These are phyloP conservation scores for Amylostereum areolatum DNA, from an alignment of 1,284 basidiomycete genomes.

Conservation along the genomic window DNA sequence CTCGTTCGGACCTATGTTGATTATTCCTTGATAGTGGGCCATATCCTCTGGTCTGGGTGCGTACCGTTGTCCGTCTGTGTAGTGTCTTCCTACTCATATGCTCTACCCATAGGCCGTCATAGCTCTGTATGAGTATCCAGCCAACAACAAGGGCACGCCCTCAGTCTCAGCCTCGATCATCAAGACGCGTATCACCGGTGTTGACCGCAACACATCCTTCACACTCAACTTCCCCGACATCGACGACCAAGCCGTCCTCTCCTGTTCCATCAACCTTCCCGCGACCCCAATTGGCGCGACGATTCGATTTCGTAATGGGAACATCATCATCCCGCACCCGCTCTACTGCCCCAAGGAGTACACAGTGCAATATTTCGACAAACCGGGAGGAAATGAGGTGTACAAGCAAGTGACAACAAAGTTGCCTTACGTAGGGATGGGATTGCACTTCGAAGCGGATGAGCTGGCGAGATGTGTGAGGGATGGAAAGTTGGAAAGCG, in stretches of 20 bases:
- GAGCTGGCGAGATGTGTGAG: constrained; percentile 79
- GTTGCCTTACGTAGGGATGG: constrained; percentile 54
- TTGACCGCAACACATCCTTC: constrained; percentile 77
- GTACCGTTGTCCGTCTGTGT: constrained; percentile 5
- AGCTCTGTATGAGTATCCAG: constrained; percentile 73
- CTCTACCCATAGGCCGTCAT: constrained; percentile 54
- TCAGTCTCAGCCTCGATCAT: constrained; percentile 59
- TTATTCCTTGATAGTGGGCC: constrained; percentile 50
- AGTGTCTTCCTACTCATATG: neutral
- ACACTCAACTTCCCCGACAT: constrained; percentile 64
- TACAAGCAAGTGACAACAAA: constrained; percentile 47
- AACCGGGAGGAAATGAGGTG: constrained; percentile 43
- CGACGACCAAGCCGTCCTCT: constrained; percentile 61
- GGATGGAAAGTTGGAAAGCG: constrained; percentile 73
- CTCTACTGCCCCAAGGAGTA: constrained; percentile 62
- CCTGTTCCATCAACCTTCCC: constrained; percentile 53
- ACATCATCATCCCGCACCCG: constrained; percentile 54
- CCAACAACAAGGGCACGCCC: constrained; percentile 54
- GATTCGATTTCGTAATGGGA: constrained; percentile 65
- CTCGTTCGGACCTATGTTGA: neutral
- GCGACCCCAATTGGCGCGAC: constrained; percentile 41
- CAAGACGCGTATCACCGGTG: constrained; percentile 71
- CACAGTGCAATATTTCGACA: constrained; percentile 55
- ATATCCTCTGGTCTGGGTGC: constrained; percentile 78
- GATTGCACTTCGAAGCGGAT: constrained; percentile 76